Percentiles rank a stretch among this genome's conserved stretches.
Evolutionary conservation across 1,284 basidiomycete genomes (phyloP).

Genomic region (Sporisorium sorghi): DNA sequence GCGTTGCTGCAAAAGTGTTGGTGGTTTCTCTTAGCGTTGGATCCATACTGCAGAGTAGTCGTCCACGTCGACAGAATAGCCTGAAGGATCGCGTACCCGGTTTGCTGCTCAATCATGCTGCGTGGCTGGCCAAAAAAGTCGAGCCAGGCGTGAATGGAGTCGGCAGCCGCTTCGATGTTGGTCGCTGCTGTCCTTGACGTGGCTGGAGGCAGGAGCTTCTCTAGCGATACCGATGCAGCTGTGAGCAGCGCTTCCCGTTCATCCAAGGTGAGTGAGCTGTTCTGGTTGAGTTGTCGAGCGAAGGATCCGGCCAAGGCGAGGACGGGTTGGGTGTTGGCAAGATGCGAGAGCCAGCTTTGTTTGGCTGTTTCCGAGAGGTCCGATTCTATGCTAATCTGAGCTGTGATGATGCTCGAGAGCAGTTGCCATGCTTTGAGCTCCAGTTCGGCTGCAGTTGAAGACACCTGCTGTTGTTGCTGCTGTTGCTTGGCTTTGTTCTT

Average conservation of each 20-base stretch:
- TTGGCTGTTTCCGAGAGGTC: slow-evolving; percentile 36
- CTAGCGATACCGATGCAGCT: slow-evolving; percentile 10
- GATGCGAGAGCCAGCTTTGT: slow-evolving; percentile 43
- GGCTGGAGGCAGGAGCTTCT: slow-evolving; percentile 38
- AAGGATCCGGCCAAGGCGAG: slow-evolving; percentile 32
- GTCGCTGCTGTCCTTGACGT: slow-evolving; percentile 48
- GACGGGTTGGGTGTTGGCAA: slow-evolving; percentile 42
- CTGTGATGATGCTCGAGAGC: slow-evolving; percentile 25
- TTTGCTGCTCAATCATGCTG: slow-evolving; percentile 6
- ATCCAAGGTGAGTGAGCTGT: neutral
- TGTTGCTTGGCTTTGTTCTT: slow-evolving; percentile 42
- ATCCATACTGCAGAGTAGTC: slow-evolving; percentile 47
- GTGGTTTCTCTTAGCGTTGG: slow-evolving; percentile 55
- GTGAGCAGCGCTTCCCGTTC: slow-evolving; percentile 8
- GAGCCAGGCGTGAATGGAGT: slow-evolving; percentile 49
- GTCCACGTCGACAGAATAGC: slow-evolving; percentile 39
- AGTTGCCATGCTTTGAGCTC: slow-evolving; percentile 49
- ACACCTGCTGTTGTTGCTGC: neutral
- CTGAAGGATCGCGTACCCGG: slow-evolving; percentile 12
- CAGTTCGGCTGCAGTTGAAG: slow-evolving; percentile 4
- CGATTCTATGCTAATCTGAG: slow-evolving; percentile 17
- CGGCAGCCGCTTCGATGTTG: slow-evolving; percentile 55
- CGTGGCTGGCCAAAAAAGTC: slow-evolving; percentile 24
- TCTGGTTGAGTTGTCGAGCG: slow-evolving; percentile 19
- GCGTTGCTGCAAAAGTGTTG: slow-evolving; percentile 43